phyloP scores from a whole-genome alignment of 306 rosid species.

The Cucurbita argyrosperma region DNA sequence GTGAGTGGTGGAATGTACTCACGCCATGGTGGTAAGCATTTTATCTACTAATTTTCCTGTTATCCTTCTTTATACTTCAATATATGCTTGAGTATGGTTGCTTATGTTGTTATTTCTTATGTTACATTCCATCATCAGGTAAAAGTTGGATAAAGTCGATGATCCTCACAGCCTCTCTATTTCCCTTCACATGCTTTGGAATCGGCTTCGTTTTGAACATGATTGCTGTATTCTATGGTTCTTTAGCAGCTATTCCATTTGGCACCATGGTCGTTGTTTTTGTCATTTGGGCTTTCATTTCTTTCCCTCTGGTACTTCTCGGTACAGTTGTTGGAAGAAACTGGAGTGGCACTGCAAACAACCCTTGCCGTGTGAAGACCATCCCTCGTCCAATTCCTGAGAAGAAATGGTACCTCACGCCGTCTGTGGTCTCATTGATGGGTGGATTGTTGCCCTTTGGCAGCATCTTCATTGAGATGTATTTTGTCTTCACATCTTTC shows the following conservation, averaged over 20 bases:
- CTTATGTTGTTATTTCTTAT: too few species aligned
- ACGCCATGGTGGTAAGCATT: conserved; percentile 67
- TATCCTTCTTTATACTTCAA: too few species aligned
- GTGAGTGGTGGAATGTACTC: conserved; percentile 99
- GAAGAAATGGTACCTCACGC: conserved; percentile 99
- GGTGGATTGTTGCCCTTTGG: conserved; percentile 99
- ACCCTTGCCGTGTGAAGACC: conserved; percentile 97
- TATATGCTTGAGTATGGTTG: too few species aligned
- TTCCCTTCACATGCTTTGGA: conserved; percentile 94
- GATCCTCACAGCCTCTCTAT: conserved; percentile 94
- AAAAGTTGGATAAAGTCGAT: conserved; percentile 94
- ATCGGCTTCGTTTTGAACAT: conserved; percentile 90
- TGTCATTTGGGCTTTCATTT: conserved; percentile 96
- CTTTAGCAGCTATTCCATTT: conserved; percentile 98
- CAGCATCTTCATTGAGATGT: conserved; percentile 99
- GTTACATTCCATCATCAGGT: conserved; percentile 25
- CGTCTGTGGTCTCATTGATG: conserved; percentile 92
- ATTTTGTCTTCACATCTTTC: conserved; percentile 97
- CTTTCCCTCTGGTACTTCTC: conserved; percentile 97
- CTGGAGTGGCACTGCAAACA: conserved; percentile 98
- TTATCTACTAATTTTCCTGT: not conserved
- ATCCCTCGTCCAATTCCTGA: conserved; percentile 99
- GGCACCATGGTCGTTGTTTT: conserved; percentile 98
- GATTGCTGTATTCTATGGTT: conserved; percentile 89
- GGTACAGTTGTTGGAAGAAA: conserved; percentile 99